A percentile compares a stretch with the other conserved stretches of the same genome.
Conservation (phyloP, 2,329 filamentous ascomycete genomes). For the Ceratocystis huliohia region DNA sequence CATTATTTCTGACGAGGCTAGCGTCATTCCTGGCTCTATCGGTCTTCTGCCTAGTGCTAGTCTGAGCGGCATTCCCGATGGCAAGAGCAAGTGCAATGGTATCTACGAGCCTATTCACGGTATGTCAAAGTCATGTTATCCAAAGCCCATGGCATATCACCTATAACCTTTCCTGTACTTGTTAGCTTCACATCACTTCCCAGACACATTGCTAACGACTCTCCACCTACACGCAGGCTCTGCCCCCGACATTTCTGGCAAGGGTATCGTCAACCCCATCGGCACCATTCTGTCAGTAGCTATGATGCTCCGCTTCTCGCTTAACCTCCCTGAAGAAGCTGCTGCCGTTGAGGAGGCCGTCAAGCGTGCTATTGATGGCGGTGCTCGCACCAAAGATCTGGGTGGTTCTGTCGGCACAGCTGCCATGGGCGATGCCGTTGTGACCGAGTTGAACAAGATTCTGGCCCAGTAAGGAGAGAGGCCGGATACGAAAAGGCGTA, state of each 20-base stretch:
- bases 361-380: constrained; percentile 62
- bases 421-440: constrained; percentile 68
- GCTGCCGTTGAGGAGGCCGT: constrained; percentile 72
- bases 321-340: constrained; percentile 65
- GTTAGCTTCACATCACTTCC: too few relatives aligned
- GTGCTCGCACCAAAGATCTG: constrained; percentile 71
- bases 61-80: constrained; percentile 74
- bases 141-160: background rate
- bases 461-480: constrained; percentile 35
- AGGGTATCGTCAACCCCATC: constrained; percentile 73
- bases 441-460: constrained; percentile 55
- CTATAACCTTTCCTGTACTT: background rate
- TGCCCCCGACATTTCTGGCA: constrained; percentile 83
- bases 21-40: constrained; percentile 82
- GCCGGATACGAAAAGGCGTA: background rate
- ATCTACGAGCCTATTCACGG: constrained; percentile 98
- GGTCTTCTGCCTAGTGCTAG: constrained; percentile 81
- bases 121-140: constrained; percentile 30
- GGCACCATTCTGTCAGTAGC: constrained; percentile 83
- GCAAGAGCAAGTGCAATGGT: constrained; percentile 72
- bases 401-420: constrained; percentile 61
- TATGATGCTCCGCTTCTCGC: constrained; percentile 93
- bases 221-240: constrained; percentile 43
- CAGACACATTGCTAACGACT: background rate
- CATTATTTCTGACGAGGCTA: constrained; percentile 91